Evolutionary conservation across 129 eudicot genomes (phyloP), one percentile per base, ranked within the genome.

Genomic region (Scalesia atractyloides): DNA sequence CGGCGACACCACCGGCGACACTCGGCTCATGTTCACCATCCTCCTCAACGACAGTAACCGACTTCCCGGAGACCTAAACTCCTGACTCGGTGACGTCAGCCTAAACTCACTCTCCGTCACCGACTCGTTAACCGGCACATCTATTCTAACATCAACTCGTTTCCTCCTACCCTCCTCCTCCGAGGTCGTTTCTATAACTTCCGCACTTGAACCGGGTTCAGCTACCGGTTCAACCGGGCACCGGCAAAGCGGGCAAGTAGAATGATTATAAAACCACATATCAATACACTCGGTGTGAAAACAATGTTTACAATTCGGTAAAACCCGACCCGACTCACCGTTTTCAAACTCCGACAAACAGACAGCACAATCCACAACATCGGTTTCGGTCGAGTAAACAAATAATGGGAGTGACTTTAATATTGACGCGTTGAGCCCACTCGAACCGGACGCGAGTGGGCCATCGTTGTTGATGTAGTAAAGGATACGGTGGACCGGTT

Each of bases 181-280:
- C 81, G 88, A 69, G 75, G 81, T 18, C 77, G 82, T 59, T n/a
- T 22, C 76, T 13, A 69, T 50, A 9, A 56, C 11, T 3, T 30
- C 68, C 2, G 78, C 18, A 12, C 87, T 68, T 60, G 86, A 82
- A 61, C 89, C 75, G 36, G 86, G 74, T 10, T 73, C 76, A 41
- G 79, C 17, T 36, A 80, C 77, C 22, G 71, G 81, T 22, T 90
- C 97, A 5, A 95, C 99, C 47, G 85, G 80, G 11, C 94, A 73
- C 33, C 99, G 96, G 80, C 98, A 93, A 61, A 93, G 80, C 0
- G 98, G 98, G 72, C 98, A 93, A 1, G 96, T 89, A 4, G 95
- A 85, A 66, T 93, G 87, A 52, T 90, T 82, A 13, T 65, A 84
- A 50, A 93, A 93, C 96, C 98, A 93, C 96, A 93, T 87, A 12